Percentiles rank a stretch among this genome's conserved stretches.
Evolutionary conservation across 306 rosid species (phyloP).

Genomic region (Fagus sylvatica): DNA sequence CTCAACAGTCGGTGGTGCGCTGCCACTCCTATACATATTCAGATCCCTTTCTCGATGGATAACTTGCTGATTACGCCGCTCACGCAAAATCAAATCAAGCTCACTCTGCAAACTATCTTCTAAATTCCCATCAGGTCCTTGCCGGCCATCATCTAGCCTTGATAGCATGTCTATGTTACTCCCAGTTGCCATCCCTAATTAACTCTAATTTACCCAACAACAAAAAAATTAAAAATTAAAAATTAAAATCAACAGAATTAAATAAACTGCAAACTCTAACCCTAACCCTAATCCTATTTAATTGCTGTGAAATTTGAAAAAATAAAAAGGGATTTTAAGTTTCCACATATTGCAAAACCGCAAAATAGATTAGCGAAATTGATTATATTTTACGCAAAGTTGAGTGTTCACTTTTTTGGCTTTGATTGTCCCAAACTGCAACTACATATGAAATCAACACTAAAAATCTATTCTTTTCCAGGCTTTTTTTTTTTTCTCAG

Average conservation of each 20-base stretch:
- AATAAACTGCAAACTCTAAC: background rate
- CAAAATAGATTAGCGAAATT: background rate
- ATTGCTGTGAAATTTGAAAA: background rate
- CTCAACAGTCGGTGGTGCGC: conserved; percentile 98
- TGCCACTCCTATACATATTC: conserved; percentile 87
- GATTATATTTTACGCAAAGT: background rate
- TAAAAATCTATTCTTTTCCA: background rate
- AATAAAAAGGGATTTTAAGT: background rate
- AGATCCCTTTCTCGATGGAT: conserved; percentile 61
- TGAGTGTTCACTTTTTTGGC: background rate
- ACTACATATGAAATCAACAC: background rate
- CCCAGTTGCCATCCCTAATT: conserved; percentile 60
- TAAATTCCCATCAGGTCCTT: conserved; percentile 47
- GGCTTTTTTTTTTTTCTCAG: background rate
- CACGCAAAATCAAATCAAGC: conserved; percentile 67
- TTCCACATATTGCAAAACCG: conserved; percentile 25
- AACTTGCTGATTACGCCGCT: conserved; percentile 57
- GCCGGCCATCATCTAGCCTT: conserved; percentile 33
- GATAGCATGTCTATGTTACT: conserved; percentile 45
- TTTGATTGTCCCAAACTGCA: background rate
- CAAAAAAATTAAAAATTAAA: conserved; percentile 6
- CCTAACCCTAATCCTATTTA: background rate
- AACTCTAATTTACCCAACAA: conserved; percentile 36
- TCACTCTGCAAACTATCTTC: conserved; percentile 72
- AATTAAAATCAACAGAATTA: conserved; percentile 3